Evolutionary conservation across 2,329 filamentous ascomycete species (phyloP), one percentile per base, ranked within the genome.

Genomic region (Penicillium verrucosum): DNA sequence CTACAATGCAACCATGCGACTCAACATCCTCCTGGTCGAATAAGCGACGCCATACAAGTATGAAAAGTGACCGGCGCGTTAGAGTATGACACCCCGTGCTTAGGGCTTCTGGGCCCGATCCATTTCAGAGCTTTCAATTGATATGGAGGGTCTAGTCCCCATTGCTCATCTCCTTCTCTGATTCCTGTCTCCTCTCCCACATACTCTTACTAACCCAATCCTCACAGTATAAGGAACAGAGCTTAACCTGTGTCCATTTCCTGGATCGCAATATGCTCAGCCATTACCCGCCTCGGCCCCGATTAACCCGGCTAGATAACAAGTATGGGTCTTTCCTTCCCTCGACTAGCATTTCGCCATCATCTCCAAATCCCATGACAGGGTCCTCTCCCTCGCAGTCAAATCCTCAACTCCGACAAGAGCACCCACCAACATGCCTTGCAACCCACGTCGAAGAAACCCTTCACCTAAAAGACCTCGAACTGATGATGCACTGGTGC

Each of bases 401-500:
- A 21, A 36, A 48, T 21, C 12, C 36, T 11, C 12, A 49, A n/a
- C 1, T 37, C 23, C 23, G 34, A 37, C 2, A 38, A 16, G n/a
- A 36, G 14, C 40, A 34, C 44, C 18, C n/a, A 21, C 36, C 25
- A 16, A 18, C 36, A 23, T 55, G 21, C 34, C 57, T 34, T 21
- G 51, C 18, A 40, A 37, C 14, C 16, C 25, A 38, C n/a, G 44
- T 49, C 38, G 54, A 64, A 38, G 62, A 66, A 8, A 49, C 56
- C 9, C 25, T 62, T 6, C 52, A 68, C 44, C 57, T 69, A n/a
- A 57, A 68, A 43, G 71, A 74, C 30, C 62, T 70, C 12, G 71
- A 73, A 54, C 61, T 73, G 42, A 72, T 72, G 65, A 65, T 71
- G 61, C 65, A 73, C 47, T 74, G 70, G 71, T 72, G 67, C 48